Percentiles rank a stretch among this genome's conserved stretches.
phyloP scores from a whole-genome alignment of 2,329 filamentous ascomycete genomes.

The Verticillium longisporum region DNA sequence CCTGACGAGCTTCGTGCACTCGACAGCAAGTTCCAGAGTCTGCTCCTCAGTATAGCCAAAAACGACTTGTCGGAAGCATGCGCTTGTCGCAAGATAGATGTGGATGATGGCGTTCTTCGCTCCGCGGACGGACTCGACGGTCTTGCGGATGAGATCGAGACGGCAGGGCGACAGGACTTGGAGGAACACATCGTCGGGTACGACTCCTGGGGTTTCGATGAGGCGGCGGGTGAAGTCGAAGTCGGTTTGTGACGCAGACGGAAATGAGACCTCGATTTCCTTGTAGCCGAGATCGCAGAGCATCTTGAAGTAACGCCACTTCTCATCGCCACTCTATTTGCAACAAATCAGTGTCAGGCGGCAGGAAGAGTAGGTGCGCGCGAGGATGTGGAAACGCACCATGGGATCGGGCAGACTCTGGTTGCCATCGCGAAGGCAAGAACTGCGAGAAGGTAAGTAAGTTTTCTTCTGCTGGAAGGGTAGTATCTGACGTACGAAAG shows the following conservation, averaged over 20 bases:
- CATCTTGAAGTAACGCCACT: slow-evolving; percentile 94
- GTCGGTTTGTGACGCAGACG: slow-evolving; percentile 89
- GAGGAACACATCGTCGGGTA: slow-evolving; percentile 84
- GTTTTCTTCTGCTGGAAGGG: background rate
- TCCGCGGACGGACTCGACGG: slow-evolving; percentile 81
- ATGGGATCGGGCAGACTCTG: slow-evolving; percentile 91
- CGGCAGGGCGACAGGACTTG: slow-evolving; percentile 91
- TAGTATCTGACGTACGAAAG: slow-evolving; percentile 43
- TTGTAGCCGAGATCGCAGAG: slow-evolving; percentile 89
- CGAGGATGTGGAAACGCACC: slow-evolving; percentile 43
- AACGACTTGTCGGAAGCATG: slow-evolving; percentile 87
- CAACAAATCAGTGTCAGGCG: slow-evolving; percentile 4
- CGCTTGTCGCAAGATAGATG: slow-evolving; percentile 92
- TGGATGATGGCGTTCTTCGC: slow-evolving; percentile 92
- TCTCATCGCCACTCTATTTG: slow-evolving; percentile 80
- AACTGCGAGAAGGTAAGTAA: slow-evolving; percentile 2
- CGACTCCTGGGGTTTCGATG: slow-evolving; percentile 73
- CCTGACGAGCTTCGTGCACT: slow-evolving; percentile 79
- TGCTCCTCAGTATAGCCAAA: slow-evolving; percentile 84
- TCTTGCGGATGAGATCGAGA: slow-evolving; percentile 81
- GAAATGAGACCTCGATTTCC: slow-evolving; percentile 95
- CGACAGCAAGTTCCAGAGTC: slow-evolving; percentile 72
- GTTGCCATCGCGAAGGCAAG: slow-evolving; percentile 74
- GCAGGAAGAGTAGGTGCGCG: background rate
- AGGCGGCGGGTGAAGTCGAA: slow-evolving; percentile 90